Evolutionary conservation across 441 rosid genomes (phyloP).

Genomic region (Adansonia rubrostipa): DNA sequence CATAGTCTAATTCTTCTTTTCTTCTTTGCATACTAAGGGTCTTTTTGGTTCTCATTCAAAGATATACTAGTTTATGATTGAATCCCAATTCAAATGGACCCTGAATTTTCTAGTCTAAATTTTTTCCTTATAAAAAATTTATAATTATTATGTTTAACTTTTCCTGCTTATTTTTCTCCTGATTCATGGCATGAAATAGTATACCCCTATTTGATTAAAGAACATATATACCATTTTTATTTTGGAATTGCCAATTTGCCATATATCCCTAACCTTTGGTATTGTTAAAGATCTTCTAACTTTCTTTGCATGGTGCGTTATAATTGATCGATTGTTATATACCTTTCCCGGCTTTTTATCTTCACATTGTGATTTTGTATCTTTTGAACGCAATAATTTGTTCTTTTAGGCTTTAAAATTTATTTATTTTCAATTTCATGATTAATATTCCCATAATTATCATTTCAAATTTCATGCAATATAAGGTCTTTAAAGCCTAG

Average conservation of each 20-base stretch:
- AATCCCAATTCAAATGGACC: no score
- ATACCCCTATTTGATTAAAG: not conserved
- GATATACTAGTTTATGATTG: no score
- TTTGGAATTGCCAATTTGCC: not conserved
- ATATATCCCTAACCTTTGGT: conserved; percentile 16
- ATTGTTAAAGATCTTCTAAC: conserved; percentile 24
- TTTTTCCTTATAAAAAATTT: not conserved
- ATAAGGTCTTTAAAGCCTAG: conserved; percentile 41
- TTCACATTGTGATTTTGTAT: conserved; percentile 29
- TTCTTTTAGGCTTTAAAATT: conserved; percentile 32
- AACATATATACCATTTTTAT: not conserved
- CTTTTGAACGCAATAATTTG: conserved; percentile 50
- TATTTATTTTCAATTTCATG: conserved; percentile 29
- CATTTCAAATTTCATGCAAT: conserved; percentile 31
- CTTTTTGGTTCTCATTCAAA: no score
- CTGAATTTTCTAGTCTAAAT: not conserved
- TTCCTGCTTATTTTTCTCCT: conserved; percentile 5
- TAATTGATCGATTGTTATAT: conserved; percentile 47
- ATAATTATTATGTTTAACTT: conserved; percentile 6
- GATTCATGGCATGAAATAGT: not conserved
- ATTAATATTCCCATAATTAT: conserved; percentile 22
- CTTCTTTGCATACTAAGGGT: not conserved
- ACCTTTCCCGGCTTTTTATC: not conserved
- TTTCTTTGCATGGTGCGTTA: conserved; percentile 31
- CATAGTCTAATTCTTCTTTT: no score